Evolutionary conservation across 768 basidiomycete genomes (phyloP).

Genomic region (Trichaptum fuscoviolaceum): DNA sequence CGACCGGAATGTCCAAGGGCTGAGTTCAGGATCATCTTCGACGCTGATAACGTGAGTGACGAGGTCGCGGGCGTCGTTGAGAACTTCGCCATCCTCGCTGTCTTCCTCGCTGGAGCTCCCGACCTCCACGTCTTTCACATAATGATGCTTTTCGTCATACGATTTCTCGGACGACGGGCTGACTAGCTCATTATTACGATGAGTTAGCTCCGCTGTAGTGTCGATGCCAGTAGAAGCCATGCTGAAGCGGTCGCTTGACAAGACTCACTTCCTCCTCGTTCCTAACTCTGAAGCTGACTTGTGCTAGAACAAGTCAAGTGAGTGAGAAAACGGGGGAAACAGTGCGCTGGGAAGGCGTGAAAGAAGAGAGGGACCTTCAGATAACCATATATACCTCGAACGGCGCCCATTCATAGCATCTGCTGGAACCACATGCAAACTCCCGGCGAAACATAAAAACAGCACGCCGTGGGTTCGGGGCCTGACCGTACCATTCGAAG

Average conservation of each 20-base stretch:
- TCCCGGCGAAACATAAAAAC: not conserved
- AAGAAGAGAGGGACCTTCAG: not conserved
- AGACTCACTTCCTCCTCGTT: not conserved
- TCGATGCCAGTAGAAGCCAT: not conserved
- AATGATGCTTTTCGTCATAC: slow-evolving; percentile 27
- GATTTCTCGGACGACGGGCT: not conserved
- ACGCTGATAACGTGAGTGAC: slow-evolving; percentile 42
- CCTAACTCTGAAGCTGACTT: not conserved
- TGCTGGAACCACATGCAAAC: not conserved
- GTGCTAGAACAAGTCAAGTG: not conserved
- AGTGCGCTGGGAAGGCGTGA: not conserved
- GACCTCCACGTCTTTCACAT: slow-evolving; percentile 31
- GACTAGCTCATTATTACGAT: not conserved
- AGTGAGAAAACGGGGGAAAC: not conserved
- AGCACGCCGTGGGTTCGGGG: not conserved
- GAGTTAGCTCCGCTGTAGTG: not conserved
- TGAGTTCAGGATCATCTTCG: slow-evolving; percentile 40
- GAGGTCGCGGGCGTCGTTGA: slow-evolving; percentile 41
- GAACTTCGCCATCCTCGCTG: slow-evolving; percentile 26
- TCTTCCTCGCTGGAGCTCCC: slow-evolving; percentile 20
- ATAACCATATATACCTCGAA: not conserved
- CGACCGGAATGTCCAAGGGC: slow-evolving; percentile 42
- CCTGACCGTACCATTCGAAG: not conserved
- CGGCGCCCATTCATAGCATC: too few species aligned
- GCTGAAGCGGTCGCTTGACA: not conserved